phyloP scores from a whole-genome alignment of 192 early-diverging fungal genomes.

The Chytriomyces sp. region DNA sequence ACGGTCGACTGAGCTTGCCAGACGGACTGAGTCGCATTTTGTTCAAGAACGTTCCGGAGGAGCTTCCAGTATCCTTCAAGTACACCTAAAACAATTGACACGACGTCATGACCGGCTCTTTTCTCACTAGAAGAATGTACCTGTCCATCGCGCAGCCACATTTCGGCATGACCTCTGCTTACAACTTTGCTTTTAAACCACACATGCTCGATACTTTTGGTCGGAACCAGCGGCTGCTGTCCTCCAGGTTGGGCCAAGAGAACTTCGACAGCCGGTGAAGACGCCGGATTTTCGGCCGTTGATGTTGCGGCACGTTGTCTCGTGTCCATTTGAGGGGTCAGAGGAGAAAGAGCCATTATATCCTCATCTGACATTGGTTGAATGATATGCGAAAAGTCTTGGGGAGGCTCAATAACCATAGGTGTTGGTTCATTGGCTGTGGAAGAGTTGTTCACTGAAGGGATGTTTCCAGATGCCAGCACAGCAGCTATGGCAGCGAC shows the following conservation, averaged over 20 bases:
- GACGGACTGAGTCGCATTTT: constrained; percentile 81
- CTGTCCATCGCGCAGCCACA: constrained; percentile 65
- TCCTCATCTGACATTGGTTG: not conserved
- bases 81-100: constrained; percentile 62
- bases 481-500: constrained; percentile 9
- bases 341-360: not conserved
- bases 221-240: constrained; percentile 31
- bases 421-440: constrained; percentile 19
- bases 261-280: constrained; percentile 22
- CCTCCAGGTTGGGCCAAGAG: constrained; percentile 27
- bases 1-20: constrained; percentile 67
- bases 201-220: constrained; percentile 27
- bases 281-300: constrained; percentile 17
- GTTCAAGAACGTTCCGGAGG: constrained; percentile 91
- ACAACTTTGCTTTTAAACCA: constrained; percentile 77
- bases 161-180: constrained; percentile 84
- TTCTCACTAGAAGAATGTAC: constrained; percentile 24
- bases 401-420: not conserved
- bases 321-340: constrained; percentile 13
- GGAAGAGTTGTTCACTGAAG: not conserved
- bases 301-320: constrained; percentile 15
- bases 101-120: not conserved
- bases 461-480: not conserved
- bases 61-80: constrained; percentile 82
- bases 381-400: not conserved